phyloP scores from a whole-genome alignment of 2,329 filamentous ascomycete genomes.

The Apiospora saccharicola region DNA sequence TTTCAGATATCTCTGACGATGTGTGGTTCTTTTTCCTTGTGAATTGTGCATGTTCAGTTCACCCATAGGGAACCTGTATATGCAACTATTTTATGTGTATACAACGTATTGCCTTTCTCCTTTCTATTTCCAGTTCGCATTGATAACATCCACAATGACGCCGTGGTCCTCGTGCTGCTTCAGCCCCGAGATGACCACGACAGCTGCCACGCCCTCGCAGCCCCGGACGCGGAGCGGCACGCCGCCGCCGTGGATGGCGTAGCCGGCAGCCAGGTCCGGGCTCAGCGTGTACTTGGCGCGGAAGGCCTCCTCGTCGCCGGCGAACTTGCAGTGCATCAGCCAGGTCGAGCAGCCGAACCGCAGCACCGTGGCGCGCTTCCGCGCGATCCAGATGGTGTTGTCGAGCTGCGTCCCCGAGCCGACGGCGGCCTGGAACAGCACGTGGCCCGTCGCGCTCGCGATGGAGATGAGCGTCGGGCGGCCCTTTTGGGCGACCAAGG shows the following conservation, averaged over 20 bases:
- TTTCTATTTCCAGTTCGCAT: conserved; percentile 52
- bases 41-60: background rate
- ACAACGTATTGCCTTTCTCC: too few relatives aligned
- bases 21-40: background rate
- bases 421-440: conserved; percentile 74
- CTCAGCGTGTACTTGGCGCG: conserved; percentile 70
- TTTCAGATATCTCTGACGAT: background rate
- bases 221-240: conserved; percentile 76
- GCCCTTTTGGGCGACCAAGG: conserved; percentile 54
- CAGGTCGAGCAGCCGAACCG: conserved; percentile 75
- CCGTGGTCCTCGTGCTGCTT: conserved; percentile 81
- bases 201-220: conserved; percentile 78
- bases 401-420: conserved; percentile 74
- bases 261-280: conserved; percentile 62
- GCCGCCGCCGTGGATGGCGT: conserved; percentile 81
- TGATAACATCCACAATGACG: conserved; percentile 74
- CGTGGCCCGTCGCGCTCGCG: conserved; percentile 60
- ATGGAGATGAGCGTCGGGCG: conserved; percentile 70
- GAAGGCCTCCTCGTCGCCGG: conserved; percentile 70
- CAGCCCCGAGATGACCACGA: conserved; percentile 78
- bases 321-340: conserved; percentile 74
- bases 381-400: conserved; percentile 73
- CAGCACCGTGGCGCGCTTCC: conserved; percentile 77
- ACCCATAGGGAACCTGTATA: background rate
- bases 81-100: background rate